Conservation (phyloP, 2,329 filamentous ascomycete genomes). For the Colletotrichum sp. region DNA sequence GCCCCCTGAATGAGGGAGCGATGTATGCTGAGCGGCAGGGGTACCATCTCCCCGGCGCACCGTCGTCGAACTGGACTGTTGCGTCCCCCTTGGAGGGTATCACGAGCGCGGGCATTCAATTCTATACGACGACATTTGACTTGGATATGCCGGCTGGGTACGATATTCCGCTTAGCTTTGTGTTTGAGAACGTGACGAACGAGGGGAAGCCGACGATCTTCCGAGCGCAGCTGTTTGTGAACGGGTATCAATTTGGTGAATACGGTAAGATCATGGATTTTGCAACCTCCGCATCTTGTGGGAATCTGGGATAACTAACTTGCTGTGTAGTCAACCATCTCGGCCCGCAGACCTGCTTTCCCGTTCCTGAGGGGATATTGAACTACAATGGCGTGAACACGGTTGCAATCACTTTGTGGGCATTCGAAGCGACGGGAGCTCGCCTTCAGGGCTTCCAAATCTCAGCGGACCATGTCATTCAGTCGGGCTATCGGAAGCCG, state of each 20-base stretch:
- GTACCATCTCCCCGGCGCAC: slow-evolving; percentile 39
- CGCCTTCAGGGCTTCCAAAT: slow-evolving; percentile 25
- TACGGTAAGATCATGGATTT: slow-evolving; percentile 17
- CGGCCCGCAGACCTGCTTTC: slow-evolving; percentile 71
- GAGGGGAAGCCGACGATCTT: slow-evolving; percentile 36
- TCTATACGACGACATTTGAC: slow-evolving; percentile 59
- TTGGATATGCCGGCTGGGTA: slow-evolving; percentile 58
- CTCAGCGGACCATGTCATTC: background rate
- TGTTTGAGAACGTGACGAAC: slow-evolving; percentile 48
- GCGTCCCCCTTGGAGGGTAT: slow-evolving; percentile 47
- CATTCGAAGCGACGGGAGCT: slow-evolving; percentile 57
- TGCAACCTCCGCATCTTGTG: background rate
- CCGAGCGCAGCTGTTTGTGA: slow-evolving; percentile 68
- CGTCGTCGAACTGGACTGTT: slow-evolving; percentile 40
- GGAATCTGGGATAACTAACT: background rate
- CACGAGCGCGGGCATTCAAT: slow-evolving; percentile 53
- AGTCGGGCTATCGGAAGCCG: slow-evolving; percentile 43
- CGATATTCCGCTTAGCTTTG: slow-evolving; percentile 63
- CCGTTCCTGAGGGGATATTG: slow-evolving; percentile 71
- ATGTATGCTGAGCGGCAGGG: slow-evolving; percentile 61
- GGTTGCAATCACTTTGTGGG: slow-evolving; percentile 69
- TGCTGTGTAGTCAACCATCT: slow-evolving; percentile 56
- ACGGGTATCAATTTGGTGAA: slow-evolving; percentile 69
- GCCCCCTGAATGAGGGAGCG: slow-evolving; percentile 66
- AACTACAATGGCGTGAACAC: slow-evolving; percentile 72